These are phyloP conservation scores for Cenococcum geophilum DNA, from an alignment of 495 filamentous ascomycete species.

Conservation along the genomic window DNA sequence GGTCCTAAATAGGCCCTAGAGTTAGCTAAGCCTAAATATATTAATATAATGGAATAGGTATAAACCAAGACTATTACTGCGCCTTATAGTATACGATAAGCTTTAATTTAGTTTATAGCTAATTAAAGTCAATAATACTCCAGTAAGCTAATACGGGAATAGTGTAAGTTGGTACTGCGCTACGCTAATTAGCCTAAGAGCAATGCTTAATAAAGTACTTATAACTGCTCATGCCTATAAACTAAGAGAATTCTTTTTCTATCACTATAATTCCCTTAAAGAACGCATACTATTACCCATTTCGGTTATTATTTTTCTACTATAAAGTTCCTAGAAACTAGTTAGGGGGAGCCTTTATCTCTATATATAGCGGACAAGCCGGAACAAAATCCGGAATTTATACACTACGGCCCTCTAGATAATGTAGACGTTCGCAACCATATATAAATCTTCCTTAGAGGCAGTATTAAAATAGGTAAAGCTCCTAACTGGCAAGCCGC, in stretches of 20 bases:
- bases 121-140: conserved; percentile 16
- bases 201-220: conserved; percentile 14
- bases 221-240: conserved; percentile 10
- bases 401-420: conserved; percentile 13
- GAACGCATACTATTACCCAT: conserved; percentile 10
- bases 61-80: conserved; percentile 8
- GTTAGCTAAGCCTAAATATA: conserved; percentile 6
- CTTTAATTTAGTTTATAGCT: conserved; percentile 11
- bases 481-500: too few species aligned
- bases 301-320: conserved; percentile 12
- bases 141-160: conserved; percentile 12
- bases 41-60: conserved; percentile 10
- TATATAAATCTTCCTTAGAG: too few species aligned
- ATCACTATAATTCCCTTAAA: conserved; percentile 15
- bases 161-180: conserved; percentile 16
- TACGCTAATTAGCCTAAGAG: conserved; percentile 16
- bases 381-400: conserved; percentile 11
- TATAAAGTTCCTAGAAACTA: conserved; percentile 18
- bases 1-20: conserved; percentile 12
- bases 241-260: conserved; percentile 18
- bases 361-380: conserved; percentile 12
- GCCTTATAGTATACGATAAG: conserved; percentile 11
- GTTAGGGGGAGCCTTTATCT: conserved; percentile 15
- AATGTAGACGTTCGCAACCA: conserved; percentile 6
- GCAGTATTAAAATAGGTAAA: too few species aligned